These are phyloP conservation scores for Cercospora sp. DNA, from an alignment of 2,329 filamentous ascomycete genomes.

Conservation along the genomic window DNA sequence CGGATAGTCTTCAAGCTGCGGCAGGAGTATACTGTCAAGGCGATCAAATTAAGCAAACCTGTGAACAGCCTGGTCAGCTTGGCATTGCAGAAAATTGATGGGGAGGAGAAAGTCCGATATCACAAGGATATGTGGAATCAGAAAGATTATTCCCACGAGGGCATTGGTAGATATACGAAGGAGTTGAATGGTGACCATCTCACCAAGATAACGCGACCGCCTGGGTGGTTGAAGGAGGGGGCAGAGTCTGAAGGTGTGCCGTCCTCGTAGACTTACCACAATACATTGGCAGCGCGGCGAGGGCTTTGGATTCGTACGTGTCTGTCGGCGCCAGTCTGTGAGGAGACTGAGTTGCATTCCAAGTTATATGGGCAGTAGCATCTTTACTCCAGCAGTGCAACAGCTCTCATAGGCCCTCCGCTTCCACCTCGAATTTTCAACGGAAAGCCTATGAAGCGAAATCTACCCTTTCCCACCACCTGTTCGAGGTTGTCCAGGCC, in stretches of 20 bases:
- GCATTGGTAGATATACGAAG: constrained; percentile 51
- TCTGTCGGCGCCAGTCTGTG: neutral
- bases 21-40: constrained; percentile 50
- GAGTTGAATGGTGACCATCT: constrained; percentile 46
- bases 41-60: constrained; percentile 40
- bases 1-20: constrained; percentile 52
- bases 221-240: constrained; percentile 6
- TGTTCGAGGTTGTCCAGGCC: constrained; percentile 32
- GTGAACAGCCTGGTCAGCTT: constrained; percentile 47
- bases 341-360: neutral
- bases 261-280: neutral
- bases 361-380: neutral
- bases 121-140: constrained; percentile 55
- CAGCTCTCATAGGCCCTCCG: constrained; percentile 34
- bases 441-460: constrained; percentile 32
- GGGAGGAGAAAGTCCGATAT: constrained; percentile 46
- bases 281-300: neutral
- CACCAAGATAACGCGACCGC: constrained; percentile 10
- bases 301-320: neutral
- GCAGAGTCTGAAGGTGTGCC: constrained; percentile 6
- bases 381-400: constrained; percentile 28
- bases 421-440: constrained; percentile 33
- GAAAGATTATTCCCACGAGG: constrained; percentile 51
- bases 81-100: constrained; percentile 35
- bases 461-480: constrained; percentile 31